Percentiles rank a stretch among this genome's conserved stretches.
Conservation (phyloP, 2,329 filamentous ascomycete genomes). For the Hymenoscyphus fructigenus region DNA sequence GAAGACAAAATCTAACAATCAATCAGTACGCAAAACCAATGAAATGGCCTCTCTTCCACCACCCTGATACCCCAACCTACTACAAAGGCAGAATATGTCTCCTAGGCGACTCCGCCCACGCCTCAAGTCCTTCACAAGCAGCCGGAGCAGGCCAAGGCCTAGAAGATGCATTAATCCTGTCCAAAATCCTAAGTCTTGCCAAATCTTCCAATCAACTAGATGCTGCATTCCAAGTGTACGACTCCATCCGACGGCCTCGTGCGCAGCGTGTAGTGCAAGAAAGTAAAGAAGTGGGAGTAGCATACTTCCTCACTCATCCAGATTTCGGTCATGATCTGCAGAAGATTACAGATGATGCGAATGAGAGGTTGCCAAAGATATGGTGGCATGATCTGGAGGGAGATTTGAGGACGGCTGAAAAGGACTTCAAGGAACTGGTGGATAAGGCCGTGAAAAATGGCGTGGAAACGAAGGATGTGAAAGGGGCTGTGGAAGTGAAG, state of each 20-base stretch:
- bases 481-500: not conserved
- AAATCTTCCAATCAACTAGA: constrained; percentile 36
- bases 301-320: constrained; percentile 44
- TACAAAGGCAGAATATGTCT: constrained; percentile 46
- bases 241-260: constrained; percentile 40
- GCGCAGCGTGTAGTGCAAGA: constrained; percentile 26
- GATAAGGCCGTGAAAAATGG: not conserved
- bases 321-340: constrained; percentile 37
- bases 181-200: constrained; percentile 45
- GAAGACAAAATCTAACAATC: not conserved
- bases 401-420: constrained; percentile 39
- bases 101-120: constrained; percentile 61
- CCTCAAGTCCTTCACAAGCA: constrained; percentile 57
- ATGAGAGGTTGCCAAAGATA: constrained; percentile 35
- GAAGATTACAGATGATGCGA: constrained; percentile 38
- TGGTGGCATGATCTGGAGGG: constrained; percentile 35
- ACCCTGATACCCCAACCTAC: constrained; percentile 40
- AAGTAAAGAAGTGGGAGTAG: constrained; percentile 19
- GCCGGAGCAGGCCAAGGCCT: constrained; percentile 57
- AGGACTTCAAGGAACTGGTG: constrained; percentile 30
- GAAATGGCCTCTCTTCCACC: constrained; percentile 23
- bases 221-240: constrained; percentile 48
- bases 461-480: not conserved
- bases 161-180: constrained; percentile 47
- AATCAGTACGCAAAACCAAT: constrained; percentile 19